Base-by-base conservation (phyloP, 2,329 filamentous ascomycete species). In the Colletotrichum sublineola region DNA sequence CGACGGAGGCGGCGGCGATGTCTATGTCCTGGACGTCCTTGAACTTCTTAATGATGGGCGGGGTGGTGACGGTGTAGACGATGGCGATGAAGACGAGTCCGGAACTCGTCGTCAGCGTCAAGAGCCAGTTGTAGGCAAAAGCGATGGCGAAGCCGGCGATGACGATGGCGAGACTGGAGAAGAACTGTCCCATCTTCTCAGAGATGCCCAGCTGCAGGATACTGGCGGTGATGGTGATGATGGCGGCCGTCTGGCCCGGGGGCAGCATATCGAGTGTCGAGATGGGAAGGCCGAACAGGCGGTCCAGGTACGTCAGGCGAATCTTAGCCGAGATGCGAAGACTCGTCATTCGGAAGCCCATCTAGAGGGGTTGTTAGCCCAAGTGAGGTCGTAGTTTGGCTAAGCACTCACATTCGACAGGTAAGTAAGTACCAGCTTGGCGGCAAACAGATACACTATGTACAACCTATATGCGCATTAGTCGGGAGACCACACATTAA, bases 131-230 rank as follows among this genome's bases (percentile, higher is more conserved):
- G 71, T 86, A 87, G 20, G 81, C 77, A 73, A 89, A 89, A 0
- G 87, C 84, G 58, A 89, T 84, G 14, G 83, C 80, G n/a, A 87
- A 81, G 67, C 86, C 85, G 0, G 86, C 78, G 7, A 85, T 74
- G 6, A 86, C 76, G 1, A 85, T 76, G 2, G 84, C 78, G 2
- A 83, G 63, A 2, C 80, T 82, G 63, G 85, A 82, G 40, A 86
- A 79, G 1, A 87, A 78, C 2, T 78, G 79, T 1, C 82, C 81
- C 6, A 89, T 78, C 65, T 86, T 85, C 74, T 89, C 86, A 0
- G 86, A 88, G n/a, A 89, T 84, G 24, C 86, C 87, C 36, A 86
- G 80, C 68, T 89, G 87, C 14, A 89, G 82, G 0, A 84, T 84
- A 74, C 88, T 89, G 42, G 86, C 83, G 0, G 85, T 84, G 0